Evolutionary conservation across 2,329 filamentous ascomycete species (phyloP), one percentile per base, ranked within the genome.

Genomic region (Trichoderma sp.): DNA sequence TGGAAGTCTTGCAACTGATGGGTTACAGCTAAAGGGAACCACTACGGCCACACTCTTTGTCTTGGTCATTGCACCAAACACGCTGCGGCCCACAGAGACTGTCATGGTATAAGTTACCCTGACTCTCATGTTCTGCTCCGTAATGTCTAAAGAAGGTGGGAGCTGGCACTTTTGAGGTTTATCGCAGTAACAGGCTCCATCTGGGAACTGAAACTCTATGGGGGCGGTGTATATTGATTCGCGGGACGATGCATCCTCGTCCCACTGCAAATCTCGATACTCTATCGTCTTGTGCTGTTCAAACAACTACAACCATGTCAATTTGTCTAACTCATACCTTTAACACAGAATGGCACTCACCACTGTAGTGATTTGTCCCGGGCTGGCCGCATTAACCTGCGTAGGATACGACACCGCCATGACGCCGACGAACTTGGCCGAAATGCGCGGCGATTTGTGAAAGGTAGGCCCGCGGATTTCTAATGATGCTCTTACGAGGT

Each of bases 391-490:
- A 12, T 66, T 66, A 48, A 58, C 53, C 22, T 66, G 63, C 29
- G 53, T 50, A 37, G 52, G 53, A 66, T 25, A 66, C n/a, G 37
- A 57, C 9, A 66, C 63, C 17, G 45, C 37, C 61, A 64, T 42
- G 50, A 27, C 27, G 42, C 63, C 63, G 53, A 32, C 32, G 39
- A 66, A 50, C 19, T 57, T 66, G 37, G 39, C 63, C 39, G 63
- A 57, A 25, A 66, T 66, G 53, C 63, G 63, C 17, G 63, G 63
- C 22, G 63, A 42, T 58, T 66, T 66, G 35, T 66, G 64, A 59
- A 66, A 66, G 53, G 42, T 25, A 50, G 39, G 53, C 4, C 64
- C 64, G 29, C 54, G 53, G 29, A 66, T 66, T 54, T 59, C 50
- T 42, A 66, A 45, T 17, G 27, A 45, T n/a, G 54, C 64, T 52